These are phyloP conservation scores for Penicillium frequentans DNA, from an alignment of 2,329 filamentous ascomycete genomes.

Conservation along the genomic window DNA sequence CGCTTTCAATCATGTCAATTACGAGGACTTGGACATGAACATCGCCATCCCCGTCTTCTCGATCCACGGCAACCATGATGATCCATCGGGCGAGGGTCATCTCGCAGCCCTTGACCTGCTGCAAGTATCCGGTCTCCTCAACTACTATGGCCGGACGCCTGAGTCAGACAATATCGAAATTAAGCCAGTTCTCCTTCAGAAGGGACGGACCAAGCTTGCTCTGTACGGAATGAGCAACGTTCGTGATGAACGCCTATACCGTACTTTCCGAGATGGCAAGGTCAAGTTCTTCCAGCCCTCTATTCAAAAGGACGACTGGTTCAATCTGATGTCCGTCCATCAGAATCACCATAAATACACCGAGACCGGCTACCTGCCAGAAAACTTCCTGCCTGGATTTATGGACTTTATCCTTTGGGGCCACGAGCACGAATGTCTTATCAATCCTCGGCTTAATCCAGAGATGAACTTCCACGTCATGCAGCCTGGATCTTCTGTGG, in stretches of 20 bases:
- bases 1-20: conserved; percentile 92
- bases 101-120: conserved; percentile 87
- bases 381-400: conserved; percentile 88
- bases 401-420: conserved; percentile 93
- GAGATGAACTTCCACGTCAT: conserved; percentile 94
- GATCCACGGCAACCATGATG: conserved; percentile 97
- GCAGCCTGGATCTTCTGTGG: conserved; percentile 94
- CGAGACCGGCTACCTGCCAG: conserved; percentile 88
- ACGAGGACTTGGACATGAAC: conserved; percentile 96
- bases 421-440: conserved; percentile 94
- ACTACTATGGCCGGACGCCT: conserved; percentile 91
- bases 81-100: conserved; percentile 94
- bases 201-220: conserved; percentile 87
- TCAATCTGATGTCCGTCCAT: conserved; percentile 92
- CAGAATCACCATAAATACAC: conserved; percentile 95
- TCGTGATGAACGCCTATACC: conserved; percentile 88
- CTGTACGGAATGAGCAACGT: conserved; percentile 95
- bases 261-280: conserved; percentile 88
- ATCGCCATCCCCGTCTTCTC: conserved; percentile 96
- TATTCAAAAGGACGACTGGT: conserved; percentile 83
- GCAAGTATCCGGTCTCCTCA: conserved; percentile 86
- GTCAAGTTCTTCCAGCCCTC: conserved; percentile 90
- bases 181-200: conserved; percentile 90
- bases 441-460: conserved; percentile 78
- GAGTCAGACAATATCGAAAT: conserved; percentile 92